These are phyloP conservation scores for Gossypium australe DNA, from an alignment of 345 rosid species.

Conservation along the genomic window DNA sequence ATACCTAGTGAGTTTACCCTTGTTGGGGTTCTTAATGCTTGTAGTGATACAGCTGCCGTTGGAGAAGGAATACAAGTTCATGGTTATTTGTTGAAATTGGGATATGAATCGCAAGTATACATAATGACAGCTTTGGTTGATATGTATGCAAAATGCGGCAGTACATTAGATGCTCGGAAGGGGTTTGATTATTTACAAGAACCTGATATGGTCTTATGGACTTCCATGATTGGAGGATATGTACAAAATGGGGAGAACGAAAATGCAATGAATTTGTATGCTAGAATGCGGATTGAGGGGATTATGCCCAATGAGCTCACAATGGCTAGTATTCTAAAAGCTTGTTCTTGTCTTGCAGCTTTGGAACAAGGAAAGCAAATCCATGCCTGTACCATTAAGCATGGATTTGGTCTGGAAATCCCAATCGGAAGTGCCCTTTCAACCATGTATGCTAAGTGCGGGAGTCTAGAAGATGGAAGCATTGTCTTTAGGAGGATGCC, in stretches of 20 bases:
- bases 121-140: conserved; percentile 64
- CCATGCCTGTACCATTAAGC: conserved; percentile 57
- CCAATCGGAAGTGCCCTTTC: conserved; percentile 51
- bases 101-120: conserved; percentile 54
- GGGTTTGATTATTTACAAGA: conserved; percentile 45
- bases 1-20: conserved; percentile 62
- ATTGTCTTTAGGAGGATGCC: conserved; percentile 50
- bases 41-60: conserved; percentile 54
- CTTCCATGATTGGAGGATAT: conserved; percentile 55
- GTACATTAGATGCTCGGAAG: conserved; percentile 45
- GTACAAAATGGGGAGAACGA: conserved; percentile 47
- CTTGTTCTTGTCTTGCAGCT: conserved; percentile 49
- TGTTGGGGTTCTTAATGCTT: conserved; percentile 77
- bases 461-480: conserved; percentile 40
- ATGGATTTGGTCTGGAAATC: conserved; percentile 34
- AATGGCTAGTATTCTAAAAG: conserved; percentile 57
- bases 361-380: conserved; percentile 63
- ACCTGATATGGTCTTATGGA: conserved; percentile 72
- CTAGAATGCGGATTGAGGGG: conserved; percentile 51
- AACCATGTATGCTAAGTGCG: conserved; percentile 53
- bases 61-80: conserved; percentile 73
- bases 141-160: conserved; percentile 63
- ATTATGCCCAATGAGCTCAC: conserved; percentile 62
- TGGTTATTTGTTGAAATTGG: conserved; percentile 52
- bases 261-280: conserved; percentile 54